A percentile compares a stretch with the other conserved stretches of the same genome.
Evolutionary conservation across 768 basidiomycete genomes (phyloP).

Genomic region (Lentinus brumalis): DNA sequence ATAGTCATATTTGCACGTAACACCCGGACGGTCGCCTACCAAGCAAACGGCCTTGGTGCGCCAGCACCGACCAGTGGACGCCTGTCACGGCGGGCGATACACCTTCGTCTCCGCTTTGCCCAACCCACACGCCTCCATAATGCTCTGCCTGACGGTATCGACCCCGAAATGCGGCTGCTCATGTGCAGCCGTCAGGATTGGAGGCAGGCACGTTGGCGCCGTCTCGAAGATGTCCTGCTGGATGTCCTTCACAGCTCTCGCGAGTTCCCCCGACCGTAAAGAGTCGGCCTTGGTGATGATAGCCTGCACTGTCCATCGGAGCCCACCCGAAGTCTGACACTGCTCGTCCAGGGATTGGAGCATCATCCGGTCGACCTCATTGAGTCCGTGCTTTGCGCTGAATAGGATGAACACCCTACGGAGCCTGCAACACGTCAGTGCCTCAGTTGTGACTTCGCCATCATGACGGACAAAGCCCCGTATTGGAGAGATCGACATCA

Average conservation of each 20-base stretch:
- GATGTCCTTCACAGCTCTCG: constrained; percentile 43
- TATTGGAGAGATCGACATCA: not conserved
- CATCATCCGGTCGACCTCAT: constrained; percentile 61
- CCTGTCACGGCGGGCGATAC: constrained; percentile 2
- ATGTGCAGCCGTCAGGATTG: constrained; percentile 57
- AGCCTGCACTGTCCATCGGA: constrained; percentile 64
- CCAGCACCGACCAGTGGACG: no score
- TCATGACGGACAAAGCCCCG: no score
- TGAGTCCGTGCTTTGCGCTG: constrained; percentile 66
- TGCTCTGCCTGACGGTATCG: constrained; percentile 56
- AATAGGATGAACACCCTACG: constrained; percentile 71
- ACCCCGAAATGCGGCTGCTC: constrained; percentile 58
- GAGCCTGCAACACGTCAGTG: constrained; percentile 44
- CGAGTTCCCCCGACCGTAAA: constrained; percentile 37
- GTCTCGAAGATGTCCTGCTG: constrained; percentile 52
- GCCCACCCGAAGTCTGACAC: constrained; percentile 36
- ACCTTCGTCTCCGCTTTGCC: constrained; percentile 17
- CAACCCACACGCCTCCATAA: constrained; percentile 59
- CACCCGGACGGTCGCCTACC: no score
- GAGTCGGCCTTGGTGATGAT: constrained; percentile 73
- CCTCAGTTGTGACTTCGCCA: no score
- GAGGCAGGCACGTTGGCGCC: constrained; percentile 64
- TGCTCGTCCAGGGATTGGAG: constrained; percentile 49
- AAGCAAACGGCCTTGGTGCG: no score
- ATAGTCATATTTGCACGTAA: no score